phyloP scores from a whole-genome alignment of 139 green algal genomes.

The Chlamydomonas incerta region DNA sequence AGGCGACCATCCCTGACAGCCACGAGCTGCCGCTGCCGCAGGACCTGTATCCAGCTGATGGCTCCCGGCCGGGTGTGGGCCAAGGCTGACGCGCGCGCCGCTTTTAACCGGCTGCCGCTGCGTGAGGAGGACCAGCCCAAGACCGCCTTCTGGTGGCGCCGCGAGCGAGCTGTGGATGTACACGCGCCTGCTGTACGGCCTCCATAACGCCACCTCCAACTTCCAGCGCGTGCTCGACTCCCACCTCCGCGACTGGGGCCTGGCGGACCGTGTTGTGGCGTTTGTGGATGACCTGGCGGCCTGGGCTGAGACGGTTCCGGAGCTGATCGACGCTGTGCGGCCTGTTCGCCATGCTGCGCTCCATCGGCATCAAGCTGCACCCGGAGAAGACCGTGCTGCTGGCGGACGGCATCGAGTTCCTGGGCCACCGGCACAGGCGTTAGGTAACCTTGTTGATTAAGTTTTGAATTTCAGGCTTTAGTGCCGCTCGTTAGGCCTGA shows the following conservation, averaged over 20 bases:
- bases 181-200: constrained; percentile 35
- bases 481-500: no score
- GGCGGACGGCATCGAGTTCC: constrained; percentile 40
- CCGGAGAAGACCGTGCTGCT: constrained; percentile 41
- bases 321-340: constrained; percentile 7
- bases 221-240: constrained; percentile 32
- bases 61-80: constrained; percentile 18
- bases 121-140: background rate
- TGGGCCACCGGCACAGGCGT: no score
- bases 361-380: constrained; percentile 37
- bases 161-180: constrained; percentile 17
- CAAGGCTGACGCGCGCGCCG: constrained; percentile 46
- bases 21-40: constrained; percentile 41
- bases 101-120: constrained; percentile 48
- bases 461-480: no score
- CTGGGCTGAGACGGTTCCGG: background rate
- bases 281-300: constrained; percentile 54
- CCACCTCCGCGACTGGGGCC: background rate
- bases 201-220: constrained; percentile 24
- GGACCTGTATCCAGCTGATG: constrained; percentile 43
- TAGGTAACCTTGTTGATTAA: no score
- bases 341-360: constrained; percentile 16
- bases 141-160: constrained; percentile 32
- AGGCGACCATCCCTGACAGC: constrained; percentile 29
- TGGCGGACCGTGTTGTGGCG: background rate